phyloP scores from a whole-genome alignment of 352 stramenopile genomes.

The Pilasporangium apinafurcum region DNA sequence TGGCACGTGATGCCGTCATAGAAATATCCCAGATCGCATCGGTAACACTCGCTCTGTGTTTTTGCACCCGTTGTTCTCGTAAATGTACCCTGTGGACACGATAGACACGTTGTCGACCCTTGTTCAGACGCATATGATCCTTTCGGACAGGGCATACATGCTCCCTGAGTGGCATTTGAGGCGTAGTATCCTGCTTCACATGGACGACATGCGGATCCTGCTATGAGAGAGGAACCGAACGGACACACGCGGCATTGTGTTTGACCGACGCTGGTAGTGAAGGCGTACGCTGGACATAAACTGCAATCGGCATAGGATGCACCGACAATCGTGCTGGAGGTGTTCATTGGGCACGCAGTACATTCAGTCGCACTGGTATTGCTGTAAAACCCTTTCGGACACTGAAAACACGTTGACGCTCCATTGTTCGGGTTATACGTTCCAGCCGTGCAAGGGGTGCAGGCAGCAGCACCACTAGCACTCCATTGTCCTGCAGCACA shows the following conservation, averaged over 20 bases:
- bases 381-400: conserved; percentile 56
- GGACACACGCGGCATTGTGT: conserved; percentile 19
- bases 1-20: conserved; percentile 22
- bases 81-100: conserved; percentile 26
- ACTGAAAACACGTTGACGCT: conserved; percentile 35
- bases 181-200: conserved; percentile 35
- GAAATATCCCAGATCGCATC: conserved; percentile 21
- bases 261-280: conserved; percentile 25
- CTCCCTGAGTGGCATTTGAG: conserved; percentile 15
- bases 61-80: conserved; percentile 16
- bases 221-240: conserved; percentile 15
- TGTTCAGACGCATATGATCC: conserved; percentile 21
- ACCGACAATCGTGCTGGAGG: conserved; percentile 20
- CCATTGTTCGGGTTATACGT: conserved; percentile 36
- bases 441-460: conserved; percentile 30
- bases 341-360: conserved; percentile 40
- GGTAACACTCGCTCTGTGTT: conserved; percentile 17
- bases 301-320: conserved; percentile 16
- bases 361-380: conserved; percentile 22
- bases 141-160: conserved; percentile 35
- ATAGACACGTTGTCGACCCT: conserved; percentile 14
- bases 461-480: conserved; percentile 15
- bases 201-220: conserved; percentile 15
- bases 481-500: conserved; percentile 48
- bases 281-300: conserved; percentile 23